These are phyloP conservation scores for Rossbeevera mucosa DNA, from an alignment of 768 basidiomycete genomes.

Conservation along the genomic window DNA sequence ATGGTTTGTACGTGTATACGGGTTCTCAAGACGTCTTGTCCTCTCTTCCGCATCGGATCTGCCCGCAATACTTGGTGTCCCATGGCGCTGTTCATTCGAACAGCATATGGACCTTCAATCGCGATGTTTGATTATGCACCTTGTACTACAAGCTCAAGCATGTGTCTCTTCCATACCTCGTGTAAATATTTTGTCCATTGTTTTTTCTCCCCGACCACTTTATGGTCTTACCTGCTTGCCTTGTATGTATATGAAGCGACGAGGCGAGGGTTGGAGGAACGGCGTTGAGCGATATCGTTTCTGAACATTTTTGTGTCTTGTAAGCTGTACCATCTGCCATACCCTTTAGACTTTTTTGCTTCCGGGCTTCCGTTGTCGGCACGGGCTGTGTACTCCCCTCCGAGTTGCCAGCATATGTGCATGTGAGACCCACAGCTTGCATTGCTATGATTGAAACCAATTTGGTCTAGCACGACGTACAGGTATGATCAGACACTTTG, in stretches of 20 bases:
- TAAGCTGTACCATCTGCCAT: slow-evolving; percentile 23
- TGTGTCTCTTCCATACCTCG: slow-evolving; percentile 13
- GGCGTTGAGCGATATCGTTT: slow-evolving; percentile 8
- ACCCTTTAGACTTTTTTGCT: slow-evolving; percentile 23
- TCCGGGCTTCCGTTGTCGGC: neutral
- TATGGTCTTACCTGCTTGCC: slow-evolving; percentile 20
- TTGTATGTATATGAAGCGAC: slow-evolving; percentile 22
- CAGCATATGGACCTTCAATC: slow-evolving; percentile 15
- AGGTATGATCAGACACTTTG: neutral
- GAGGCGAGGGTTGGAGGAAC: slow-evolving; percentile 17
- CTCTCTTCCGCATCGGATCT: slow-evolving; percentile 7
- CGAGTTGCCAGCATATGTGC: neutral
- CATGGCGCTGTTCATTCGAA: slow-evolving; percentile 9
- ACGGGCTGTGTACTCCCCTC: neutral
- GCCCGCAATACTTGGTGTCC: slow-evolving; percentile 13
- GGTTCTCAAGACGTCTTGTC: slow-evolving; percentile 15
- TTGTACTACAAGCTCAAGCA: slow-evolving; percentile 1
- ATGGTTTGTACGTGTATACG: slow-evolving; percentile 17
- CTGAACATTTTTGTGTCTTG: slow-evolving; percentile 20
- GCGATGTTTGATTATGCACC: slow-evolving; percentile 8
- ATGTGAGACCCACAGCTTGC: neutral
- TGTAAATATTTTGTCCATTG: slow-evolving; percentile 21
- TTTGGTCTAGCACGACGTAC: neutral
- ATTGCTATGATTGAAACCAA: neutral
- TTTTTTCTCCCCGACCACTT: neutral